A percentile compares a stretch with the other conserved stretches of the same genome.
Evolutionary conservation across 345 rosid species (phyloP).

Genomic region (Euphorbia pulcherrima): DNA sequence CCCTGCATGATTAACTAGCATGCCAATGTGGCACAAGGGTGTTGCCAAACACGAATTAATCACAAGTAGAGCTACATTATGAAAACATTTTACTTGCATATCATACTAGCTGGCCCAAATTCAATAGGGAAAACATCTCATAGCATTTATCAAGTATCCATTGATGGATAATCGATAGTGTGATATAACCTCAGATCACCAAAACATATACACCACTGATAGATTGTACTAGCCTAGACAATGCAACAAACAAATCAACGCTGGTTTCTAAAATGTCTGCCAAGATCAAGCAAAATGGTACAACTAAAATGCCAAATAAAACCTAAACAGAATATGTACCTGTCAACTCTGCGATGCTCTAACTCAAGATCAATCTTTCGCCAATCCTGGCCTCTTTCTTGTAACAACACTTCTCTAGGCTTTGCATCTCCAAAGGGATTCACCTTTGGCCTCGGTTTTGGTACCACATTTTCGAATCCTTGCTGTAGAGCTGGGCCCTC

Average conservation of each 20-base stretch:
- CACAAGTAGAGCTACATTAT: background rate
- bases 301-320: conserved; percentile 9
- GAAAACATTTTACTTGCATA: background rate
- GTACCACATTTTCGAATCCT: conserved; percentile 47
- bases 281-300: background rate
- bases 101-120: background rate
- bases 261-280: background rate
- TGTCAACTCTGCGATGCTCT: conserved; percentile 79
- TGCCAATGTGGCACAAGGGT: background rate
- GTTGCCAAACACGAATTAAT: background rate
- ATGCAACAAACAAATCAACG: background rate
- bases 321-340: conserved; percentile 34
- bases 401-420: conserved; percentile 87
- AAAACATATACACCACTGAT: background rate
- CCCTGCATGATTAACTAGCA: background rate
- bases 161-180: background rate
- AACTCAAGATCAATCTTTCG: conserved; percentile 80
- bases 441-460: conserved; percentile 68
- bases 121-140: background rate
- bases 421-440: conserved; percentile 98
- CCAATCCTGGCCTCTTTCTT: conserved; percentile 89
- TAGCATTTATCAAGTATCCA: background rate
- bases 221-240: background rate
- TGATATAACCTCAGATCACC: background rate
- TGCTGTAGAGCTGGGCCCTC: conserved; percentile 48